A percentile compares a stretch with the other conserved stretches of the same genome.
phyloP scores from a whole-genome alignment of 345 rosid species.

The Lumnitzera racemosa region DNA sequence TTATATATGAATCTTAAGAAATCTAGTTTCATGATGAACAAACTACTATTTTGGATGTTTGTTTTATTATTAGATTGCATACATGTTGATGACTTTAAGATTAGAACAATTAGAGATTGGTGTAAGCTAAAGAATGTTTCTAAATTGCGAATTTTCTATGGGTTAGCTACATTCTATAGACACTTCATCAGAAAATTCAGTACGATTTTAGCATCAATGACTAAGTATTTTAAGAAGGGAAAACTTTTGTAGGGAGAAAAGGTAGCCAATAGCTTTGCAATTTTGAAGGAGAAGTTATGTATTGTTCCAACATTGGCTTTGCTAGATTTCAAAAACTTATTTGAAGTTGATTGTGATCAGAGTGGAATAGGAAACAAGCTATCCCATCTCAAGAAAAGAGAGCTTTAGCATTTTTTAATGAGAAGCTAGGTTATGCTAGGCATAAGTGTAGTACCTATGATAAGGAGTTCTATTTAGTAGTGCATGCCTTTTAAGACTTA shows the following conservation, averaged over 20 bases:
- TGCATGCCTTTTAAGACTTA: neutral
- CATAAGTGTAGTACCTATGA: neutral
- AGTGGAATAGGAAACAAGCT: neutral
- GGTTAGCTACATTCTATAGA: constrained; percentile 2
- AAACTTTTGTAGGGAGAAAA: neutral
- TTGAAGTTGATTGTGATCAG: neutral
- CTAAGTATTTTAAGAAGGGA: neutral
- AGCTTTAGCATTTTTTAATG: too few relatives aligned
- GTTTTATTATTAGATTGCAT: neutral
- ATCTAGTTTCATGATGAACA: neutral
- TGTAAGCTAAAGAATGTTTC: neutral
- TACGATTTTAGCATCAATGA: neutral
- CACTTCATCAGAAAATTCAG: neutral
- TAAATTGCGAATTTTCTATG: constrained; percentile 1
- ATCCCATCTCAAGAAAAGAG: neutral
- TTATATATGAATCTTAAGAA: too few relatives aligned
- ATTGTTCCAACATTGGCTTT: too few relatives aligned
- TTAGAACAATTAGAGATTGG: constrained; percentile 1
- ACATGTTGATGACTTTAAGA: constrained; percentile 3
- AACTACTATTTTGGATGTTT: constrained; percentile 3
- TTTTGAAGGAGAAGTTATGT: neutral
- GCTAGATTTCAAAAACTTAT: neutral
- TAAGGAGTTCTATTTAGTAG: neutral
- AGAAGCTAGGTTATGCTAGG: too few relatives aligned
- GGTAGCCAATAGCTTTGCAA: neutral